Base-by-base conservation (phyloP, 805 yeast genomes). In the Candida tallmaniae region DNA sequence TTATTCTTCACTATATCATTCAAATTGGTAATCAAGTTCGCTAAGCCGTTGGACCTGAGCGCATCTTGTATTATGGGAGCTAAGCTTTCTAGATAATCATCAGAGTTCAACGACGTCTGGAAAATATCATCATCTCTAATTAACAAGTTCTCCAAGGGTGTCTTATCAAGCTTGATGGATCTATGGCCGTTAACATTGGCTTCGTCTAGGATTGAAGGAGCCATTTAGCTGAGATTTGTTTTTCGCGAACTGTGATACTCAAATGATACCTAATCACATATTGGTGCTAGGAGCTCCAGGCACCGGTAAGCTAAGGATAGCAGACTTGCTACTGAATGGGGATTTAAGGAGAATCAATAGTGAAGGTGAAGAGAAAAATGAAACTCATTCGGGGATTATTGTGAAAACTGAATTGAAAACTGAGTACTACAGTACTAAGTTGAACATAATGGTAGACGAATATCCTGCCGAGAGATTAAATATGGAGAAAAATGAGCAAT, bases 31-130 rank as follows among this genome's bases (percentile, higher is more conserved):
- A 82, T 62, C 40, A 87, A 64, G 12, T 70, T 76, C 5, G 78
- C 70, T 23, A 84, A 64, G 0, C 76, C 65, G 41, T 75, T 66
- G 12, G 68, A 59, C 33, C 64, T 65, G 27, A 87, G 58, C 14
- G 88, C 80, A 7, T 76, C 71, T 47, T 75, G 77, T 43, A 86
- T 70, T 12, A 83, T 70, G 1, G 94, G 94, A 2, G 86, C 83
- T 39, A 87, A 68, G 54, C 83, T 86, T 43, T 86, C 95, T 25
- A 86, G 56, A 54, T 80, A 84, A 46, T 83, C 89, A 37, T 78
- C 83, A 3, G 83, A 74, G 30, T 67, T 59, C 21, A 73, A 51
- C 1, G 78, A 70, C 12, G 70, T 62, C 35, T 65, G 68, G 41
- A 62, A 66, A 23, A 67, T 60, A 45, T 64, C 68, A 14, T 61